phyloP scores from a whole-genome alignment of 75 land plant genomes.

The Ceratopteris richardii region DNA sequence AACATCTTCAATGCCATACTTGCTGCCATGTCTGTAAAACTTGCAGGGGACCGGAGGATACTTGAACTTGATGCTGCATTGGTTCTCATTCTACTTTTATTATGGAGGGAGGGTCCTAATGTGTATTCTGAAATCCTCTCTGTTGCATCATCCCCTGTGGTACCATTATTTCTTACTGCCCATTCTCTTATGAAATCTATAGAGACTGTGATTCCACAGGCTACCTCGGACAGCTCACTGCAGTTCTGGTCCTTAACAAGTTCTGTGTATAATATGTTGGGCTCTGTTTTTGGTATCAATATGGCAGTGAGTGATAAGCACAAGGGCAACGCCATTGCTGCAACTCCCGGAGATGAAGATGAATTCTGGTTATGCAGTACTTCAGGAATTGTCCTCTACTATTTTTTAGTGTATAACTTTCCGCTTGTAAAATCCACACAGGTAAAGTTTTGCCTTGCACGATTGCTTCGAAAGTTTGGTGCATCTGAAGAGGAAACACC shows the following conservation, averaged over 20 bases:
- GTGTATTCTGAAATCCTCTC: conserved; percentile 14
- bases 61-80: conserved; percentile 30
- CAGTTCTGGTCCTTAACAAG: not conserved
- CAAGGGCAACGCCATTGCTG: conserved; percentile 2
- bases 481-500: no score
- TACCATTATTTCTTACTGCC: conserved; percentile 19
- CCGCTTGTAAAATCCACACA: conserved; percentile 26
- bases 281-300: no score
- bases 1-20: conserved; percentile 22
- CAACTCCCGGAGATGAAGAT: conserved; percentile 11
- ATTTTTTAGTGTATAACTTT: conserved; percentile 19
- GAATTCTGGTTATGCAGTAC: conserved; percentile 17
- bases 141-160: conserved; percentile 14
- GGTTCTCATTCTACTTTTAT: conserved; percentile 27
- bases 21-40: conserved; percentile 22
- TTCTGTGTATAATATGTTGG: no score
- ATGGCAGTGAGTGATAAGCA: not conserved
- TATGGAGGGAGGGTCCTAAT: conserved; percentile 31
- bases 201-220: not conserved
- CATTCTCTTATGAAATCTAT: conserved; percentile 22
- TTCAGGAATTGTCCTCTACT: conserved; percentile 22
- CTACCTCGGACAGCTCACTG: not conserved
- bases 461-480: not conserved
- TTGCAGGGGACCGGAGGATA: conserved; percentile 17
- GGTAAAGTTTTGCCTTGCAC: conserved; percentile 4